Evolutionary conservation across 148 eudicot species (phyloP), one percentile per base, ranked within the genome.

Genomic region (Nepenthes gracilis): DNA sequence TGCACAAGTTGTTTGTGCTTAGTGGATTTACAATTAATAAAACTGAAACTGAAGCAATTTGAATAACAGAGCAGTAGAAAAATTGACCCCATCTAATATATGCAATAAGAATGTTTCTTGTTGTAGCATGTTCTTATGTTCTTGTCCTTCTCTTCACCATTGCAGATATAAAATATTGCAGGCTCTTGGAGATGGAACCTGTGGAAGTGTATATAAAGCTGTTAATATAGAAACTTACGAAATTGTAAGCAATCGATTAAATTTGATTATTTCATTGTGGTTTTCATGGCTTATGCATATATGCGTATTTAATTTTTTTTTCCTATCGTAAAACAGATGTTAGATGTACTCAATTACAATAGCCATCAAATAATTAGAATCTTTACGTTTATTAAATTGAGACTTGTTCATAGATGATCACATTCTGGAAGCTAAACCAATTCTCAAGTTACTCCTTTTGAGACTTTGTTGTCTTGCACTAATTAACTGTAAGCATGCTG

Each of bases 131-230:
- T 64, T 36, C 35, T 64, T 66, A 37, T 63, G 57, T 10, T 56
- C 51, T 63, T 63, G 75, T 55, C 60, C 38, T 48, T 33, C 56
- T 66, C 12, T n/a, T 59, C 1, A 5, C 6, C 0, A 38, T 47
- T 76, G 65, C 85, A 92, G 97, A 64, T 92, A 85, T 75, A 83
- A 72, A 75, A 54, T 83, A 54, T 78, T 85, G 74, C 71, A 85
- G 49, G 97, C 88, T 78, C 82, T 92, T 69, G 97, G 97, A 60
- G 87, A 88, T 71, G 97, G 97, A 72, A 85, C 97, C 65, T 88
- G 93, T 67, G 97, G 97, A 67, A 83, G 74, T 81, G 97, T 92
- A 66, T 92, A 83, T 77, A 85, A 82, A 74, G 97, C 97, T 68
- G 69, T 88, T 62, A 88, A 85, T 70, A 72, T 64, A 60, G 96